Evolutionary conservation across 495 filamentous ascomycete species (phyloP), one percentile per base, ranked within the genome.

Genomic region (Neurospora sp.): DNA sequence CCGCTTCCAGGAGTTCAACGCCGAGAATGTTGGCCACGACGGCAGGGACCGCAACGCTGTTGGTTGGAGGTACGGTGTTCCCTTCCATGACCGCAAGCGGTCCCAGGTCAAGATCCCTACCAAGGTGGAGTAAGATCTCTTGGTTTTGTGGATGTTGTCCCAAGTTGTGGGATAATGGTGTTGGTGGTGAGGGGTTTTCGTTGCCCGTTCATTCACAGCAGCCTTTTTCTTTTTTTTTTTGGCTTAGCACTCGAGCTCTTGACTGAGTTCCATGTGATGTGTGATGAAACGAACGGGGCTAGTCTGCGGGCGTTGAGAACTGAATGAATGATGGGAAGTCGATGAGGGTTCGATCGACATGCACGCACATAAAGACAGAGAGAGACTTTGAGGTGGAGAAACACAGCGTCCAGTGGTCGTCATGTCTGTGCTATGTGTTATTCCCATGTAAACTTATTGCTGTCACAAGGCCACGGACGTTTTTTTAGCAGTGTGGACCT

Each of bases 1-100:
- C 84, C 88, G 90, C 71, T 90, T 99, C 77, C 85, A 89, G 81
- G 88, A 95, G 73, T 77, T 85, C 75, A 85, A 83, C 74, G 81
- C 82, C 10, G 84, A 87, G 71, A 77, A 78, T 40, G 81, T 83
- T 7, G 86, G 87, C 1, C 78, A 74, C 39, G 79, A 81, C 59
- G 87, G 87, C 10, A 85, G 89, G 75, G 83, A 85, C 14, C 79
- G 82, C 44, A 78, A 75, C 35, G 91, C 84, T 22, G 85, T 88
- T 68, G 92, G 91, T n/a, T 87, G 84, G 85, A 76, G 85, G 37
- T 89, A 89, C 75, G 87, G 87, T 72, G 82, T 80, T 39, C 86
- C 86, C 38, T 75, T 78, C 70, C 79, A 82, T 70, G 87, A 89
- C 73, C 83, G 87, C 22, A 80, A 76, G 71, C 83, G 80, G 73